A percentile compares a stretch with the other conserved stretches of the same genome.
phyloP scores from a whole-genome alignment of 1,284 basidiomycete genomes.

The Salmacisia buchloeana region DNA sequence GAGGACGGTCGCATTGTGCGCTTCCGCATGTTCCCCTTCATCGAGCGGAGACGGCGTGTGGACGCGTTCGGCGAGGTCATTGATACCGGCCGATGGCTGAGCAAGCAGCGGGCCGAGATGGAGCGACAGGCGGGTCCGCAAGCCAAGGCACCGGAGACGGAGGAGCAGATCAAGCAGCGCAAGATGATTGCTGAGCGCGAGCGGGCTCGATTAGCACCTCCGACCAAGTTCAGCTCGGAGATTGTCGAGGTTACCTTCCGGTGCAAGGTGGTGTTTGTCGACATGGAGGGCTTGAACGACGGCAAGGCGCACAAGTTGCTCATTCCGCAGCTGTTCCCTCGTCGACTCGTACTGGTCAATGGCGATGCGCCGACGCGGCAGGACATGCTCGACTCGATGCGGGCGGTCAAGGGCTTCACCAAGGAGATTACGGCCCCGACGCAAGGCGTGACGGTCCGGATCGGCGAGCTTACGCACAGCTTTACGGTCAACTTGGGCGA shows the following conservation, averaged over 20 bases:
- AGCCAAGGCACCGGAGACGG: slow-evolving; percentile 6
- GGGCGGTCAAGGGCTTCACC: slow-evolving; percentile 60
- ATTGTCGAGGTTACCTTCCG: slow-evolving; percentile 69
- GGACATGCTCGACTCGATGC: slow-evolving; percentile 22
- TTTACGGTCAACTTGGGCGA: slow-evolving; percentile 93
- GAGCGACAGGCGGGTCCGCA: slow-evolving; percentile 12
- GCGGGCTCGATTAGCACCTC: slow-evolving; percentile 84
- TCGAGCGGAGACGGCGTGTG: slow-evolving; percentile 83
- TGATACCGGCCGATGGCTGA: slow-evolving; percentile 65
- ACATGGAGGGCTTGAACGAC: slow-evolving; percentile 92
- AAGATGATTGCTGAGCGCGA: slow-evolving; percentile 76
- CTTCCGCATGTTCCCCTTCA: slow-evolving; percentile 94
- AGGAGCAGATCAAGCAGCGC: slow-evolving; percentile 10
- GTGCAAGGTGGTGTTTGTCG: slow-evolving; percentile 81
- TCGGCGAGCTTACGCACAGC: slow-evolving; percentile 90
- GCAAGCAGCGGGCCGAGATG: slow-evolving; percentile 20
- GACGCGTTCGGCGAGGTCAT: slow-evolving; percentile 94
- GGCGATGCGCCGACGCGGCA: slow-evolving; percentile 23
- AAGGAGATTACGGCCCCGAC: slow-evolving; percentile 79
- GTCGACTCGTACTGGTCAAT: slow-evolving; percentile 53
- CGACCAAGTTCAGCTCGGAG: slow-evolving; percentile 81
- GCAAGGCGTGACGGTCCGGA: slow-evolving; percentile 69
- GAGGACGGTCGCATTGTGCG: slow-evolving; percentile 59
- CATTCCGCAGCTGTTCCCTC: slow-evolving; percentile 89
- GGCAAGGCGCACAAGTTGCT: slow-evolving; percentile 94